phyloP scores from a whole-genome alignment of 1,284 basidiomycete genomes.

The Moesziomyces parantarcticus region DNA sequence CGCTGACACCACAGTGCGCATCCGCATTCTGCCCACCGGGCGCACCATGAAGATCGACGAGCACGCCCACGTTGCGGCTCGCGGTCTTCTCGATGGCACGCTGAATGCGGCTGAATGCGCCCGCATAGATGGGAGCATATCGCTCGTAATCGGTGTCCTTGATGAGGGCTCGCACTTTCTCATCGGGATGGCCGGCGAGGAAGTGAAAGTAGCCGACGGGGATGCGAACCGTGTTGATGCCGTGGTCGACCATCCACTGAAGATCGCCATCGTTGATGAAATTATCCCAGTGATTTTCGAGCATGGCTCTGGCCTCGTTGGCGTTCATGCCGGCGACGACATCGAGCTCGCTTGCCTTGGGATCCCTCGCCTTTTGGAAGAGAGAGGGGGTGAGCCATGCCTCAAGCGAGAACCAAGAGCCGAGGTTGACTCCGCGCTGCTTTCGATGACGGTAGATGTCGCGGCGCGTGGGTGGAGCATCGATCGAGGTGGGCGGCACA shows the following conservation, averaged over 20 bases:
- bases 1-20: constrained; percentile 63
- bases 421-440: constrained; percentile 85
- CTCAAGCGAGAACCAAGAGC: constrained; percentile 70
- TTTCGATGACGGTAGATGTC: constrained; percentile 77
- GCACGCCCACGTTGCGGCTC: constrained; percentile 78
- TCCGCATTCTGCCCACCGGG: constrained; percentile 74
- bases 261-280: constrained; percentile 67
- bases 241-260: constrained; percentile 77
- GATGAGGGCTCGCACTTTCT: constrained; percentile 71
- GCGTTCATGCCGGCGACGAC: constrained; percentile 74
- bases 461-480: constrained; percentile 24
- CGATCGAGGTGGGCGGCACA: constrained; percentile 32
- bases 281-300: constrained; percentile 83
- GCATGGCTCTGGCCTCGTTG: constrained; percentile 72
- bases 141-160: constrained; percentile 79
- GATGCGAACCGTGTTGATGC: constrained; percentile 84
- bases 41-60: constrained; percentile 76
- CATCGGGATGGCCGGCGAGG: constrained; percentile 81
- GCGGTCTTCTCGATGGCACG: constrained; percentile 76
- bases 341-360: constrained; percentile 71
- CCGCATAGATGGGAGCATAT: constrained; percentile 74
- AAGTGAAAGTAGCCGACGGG: constrained; percentile 78
- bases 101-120: constrained; percentile 80
- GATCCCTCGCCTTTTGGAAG: constrained; percentile 52
- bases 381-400: constrained; percentile 66